A percentile compares a stretch with the other conserved stretches of the same genome.
Evolutionary conservation across 495 filamentous ascomycete genomes (phyloP).

Genomic region (Filosporella fistucella): DNA sequence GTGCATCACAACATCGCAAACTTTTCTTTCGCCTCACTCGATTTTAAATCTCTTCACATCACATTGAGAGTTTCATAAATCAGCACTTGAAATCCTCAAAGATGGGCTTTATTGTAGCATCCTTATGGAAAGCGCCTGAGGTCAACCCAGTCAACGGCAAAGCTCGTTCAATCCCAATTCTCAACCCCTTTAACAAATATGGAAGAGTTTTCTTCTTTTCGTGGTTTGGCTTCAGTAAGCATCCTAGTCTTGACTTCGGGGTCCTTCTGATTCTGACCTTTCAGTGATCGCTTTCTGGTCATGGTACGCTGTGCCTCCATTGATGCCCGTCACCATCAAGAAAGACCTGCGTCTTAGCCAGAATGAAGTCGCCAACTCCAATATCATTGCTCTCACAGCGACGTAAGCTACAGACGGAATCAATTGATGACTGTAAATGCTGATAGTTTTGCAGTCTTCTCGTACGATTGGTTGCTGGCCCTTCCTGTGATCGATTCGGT

Average conservation of each 20-base stretch:
- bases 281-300: constrained; percentile 84
- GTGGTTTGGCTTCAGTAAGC: constrained; percentile 75
- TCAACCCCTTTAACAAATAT: constrained; percentile 79
- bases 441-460: constrained; percentile 49
- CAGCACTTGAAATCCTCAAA: background rate
- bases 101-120: constrained; percentile 41
- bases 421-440: constrained; percentile 1
- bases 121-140: constrained; percentile 53
- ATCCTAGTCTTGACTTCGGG: background rate
- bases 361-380: constrained; percentile 81
- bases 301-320: constrained; percentile 76
- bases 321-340: constrained; percentile 60
- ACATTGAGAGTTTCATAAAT: background rate
- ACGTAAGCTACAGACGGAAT: constrained; percentile 55
- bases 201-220: constrained; percentile 92
- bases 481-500: constrained; percentile 80
- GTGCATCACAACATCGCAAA: background rate
- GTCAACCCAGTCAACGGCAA: constrained; percentile 78
- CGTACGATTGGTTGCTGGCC: constrained; percentile 77
- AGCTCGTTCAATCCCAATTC: constrained; percentile 71
- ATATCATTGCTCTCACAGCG: constrained; percentile 79
- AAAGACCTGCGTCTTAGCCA: constrained; percentile 69
- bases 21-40: too few species aligned
- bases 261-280: background rate
- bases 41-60: background rate